Evolutionary conservation across 257 asterid species (phyloP).

Genomic region (Solanum chmielewskii): DNA sequence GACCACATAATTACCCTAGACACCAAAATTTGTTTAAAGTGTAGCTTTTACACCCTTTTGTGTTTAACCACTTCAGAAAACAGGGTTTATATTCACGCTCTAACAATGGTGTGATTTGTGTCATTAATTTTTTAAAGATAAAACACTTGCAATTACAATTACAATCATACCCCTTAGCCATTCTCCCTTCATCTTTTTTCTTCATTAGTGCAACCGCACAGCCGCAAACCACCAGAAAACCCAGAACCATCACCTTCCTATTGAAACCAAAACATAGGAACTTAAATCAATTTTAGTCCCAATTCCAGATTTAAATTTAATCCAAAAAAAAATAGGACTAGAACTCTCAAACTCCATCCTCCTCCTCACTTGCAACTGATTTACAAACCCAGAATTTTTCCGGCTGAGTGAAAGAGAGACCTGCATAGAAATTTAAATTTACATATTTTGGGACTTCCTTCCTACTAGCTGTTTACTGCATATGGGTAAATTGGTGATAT

Average conservation of each 20-base stretch:
- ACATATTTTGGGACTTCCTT: background rate
- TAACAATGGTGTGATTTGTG: background rate
- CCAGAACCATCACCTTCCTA: background rate
- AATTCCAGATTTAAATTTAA: background rate
- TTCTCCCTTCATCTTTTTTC: background rate
- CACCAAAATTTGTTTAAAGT: background rate
- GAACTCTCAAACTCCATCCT: background rate
- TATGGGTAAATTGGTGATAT: background rate
- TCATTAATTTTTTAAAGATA: background rate
- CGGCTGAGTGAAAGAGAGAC: background rate
- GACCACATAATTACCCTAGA: background rate
- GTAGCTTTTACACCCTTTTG: background rate
- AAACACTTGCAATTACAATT: background rate
- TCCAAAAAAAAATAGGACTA: background rate
- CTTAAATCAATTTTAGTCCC: background rate
- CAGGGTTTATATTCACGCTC: background rate
- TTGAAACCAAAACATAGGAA: background rate
- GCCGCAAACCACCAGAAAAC: background rate
- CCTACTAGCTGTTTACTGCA: background rate
- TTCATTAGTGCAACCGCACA: background rate
- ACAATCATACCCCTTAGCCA: background rate
- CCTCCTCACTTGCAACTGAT: background rate
- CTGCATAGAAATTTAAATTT: background rate
- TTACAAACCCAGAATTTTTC: background rate
- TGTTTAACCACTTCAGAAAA: background rate